Conservation (phyloP, 805 yeast species). For the Candida pini region DNA sequence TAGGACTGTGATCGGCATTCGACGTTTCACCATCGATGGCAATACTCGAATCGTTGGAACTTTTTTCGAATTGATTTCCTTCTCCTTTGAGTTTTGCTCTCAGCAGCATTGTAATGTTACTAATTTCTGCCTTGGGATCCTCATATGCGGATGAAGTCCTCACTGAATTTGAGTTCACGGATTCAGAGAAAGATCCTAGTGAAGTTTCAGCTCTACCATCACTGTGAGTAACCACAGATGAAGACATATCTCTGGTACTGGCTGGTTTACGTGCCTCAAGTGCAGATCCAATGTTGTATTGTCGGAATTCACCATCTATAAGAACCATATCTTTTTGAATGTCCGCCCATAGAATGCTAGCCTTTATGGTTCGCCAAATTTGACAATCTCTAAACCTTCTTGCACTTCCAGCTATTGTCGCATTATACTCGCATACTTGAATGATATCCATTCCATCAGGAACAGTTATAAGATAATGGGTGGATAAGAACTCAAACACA, state of each 20-base stretch:
- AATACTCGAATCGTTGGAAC: too few species aligned
- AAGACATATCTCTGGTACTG: not conserved
- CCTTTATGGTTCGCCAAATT: slow-evolving; percentile 55
- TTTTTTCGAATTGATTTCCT: too few species aligned
- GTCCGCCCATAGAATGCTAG: slow-evolving; percentile 36
- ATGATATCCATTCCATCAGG: slow-evolving; percentile 45
- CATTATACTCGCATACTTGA: slow-evolving; percentile 54
- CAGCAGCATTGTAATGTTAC: slow-evolving; percentile 1
- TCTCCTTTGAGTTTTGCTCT: too few species aligned
- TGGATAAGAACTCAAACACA: slow-evolving; percentile 43
- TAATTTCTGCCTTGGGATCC: not conserved
- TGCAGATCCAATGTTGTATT: slow-evolving; percentile 4
- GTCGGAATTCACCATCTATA: slow-evolving; percentile 13
- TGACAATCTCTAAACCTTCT: slow-evolving; percentile 51
- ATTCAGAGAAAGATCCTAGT: slow-evolving; percentile 14
- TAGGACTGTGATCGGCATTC: too few species aligned
- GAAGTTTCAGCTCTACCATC: slow-evolving; percentile 20
- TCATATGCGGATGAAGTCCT: slow-evolving; percentile 5
- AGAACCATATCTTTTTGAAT: slow-evolving; percentile 5
- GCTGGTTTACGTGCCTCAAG: slow-evolving; percentile 1
- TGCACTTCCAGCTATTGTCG: slow-evolving; percentile 49
- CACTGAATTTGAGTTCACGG: slow-evolving; percentile 12
- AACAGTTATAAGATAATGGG: slow-evolving; percentile 40
- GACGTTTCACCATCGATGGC: too few species aligned
- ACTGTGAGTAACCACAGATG: slow-evolving; percentile 7